Percentiles rank a stretch among this genome's conserved stretches.
These are phyloP conservation scores for Pseudevernia furfuracea DNA, from an alignment of 495 filamentous ascomycete species.

Conservation along the genomic window DNA sequence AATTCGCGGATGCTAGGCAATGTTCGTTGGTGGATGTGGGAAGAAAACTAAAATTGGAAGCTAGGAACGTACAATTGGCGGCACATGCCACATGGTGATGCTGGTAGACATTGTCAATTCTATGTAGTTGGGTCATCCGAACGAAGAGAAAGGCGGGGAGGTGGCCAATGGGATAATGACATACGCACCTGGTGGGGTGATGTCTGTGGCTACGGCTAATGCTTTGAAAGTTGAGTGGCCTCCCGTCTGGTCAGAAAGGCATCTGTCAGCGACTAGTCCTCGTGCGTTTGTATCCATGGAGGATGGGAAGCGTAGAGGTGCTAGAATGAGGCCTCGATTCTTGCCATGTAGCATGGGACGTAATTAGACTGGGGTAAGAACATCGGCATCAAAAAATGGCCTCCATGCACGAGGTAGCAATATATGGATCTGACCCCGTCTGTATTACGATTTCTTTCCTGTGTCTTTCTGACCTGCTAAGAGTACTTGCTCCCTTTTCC, in stretches of 20 bases:
- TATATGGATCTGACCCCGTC: too few species aligned
- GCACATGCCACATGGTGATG: conserved; percentile 46
- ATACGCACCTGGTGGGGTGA: conserved; percentile 56
- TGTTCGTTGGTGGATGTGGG: not conserved
- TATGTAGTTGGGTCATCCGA: not conserved
- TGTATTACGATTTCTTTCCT: too few species aligned
- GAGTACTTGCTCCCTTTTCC: too few species aligned
- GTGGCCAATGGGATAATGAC: conserved; percentile 14
- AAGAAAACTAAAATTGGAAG: too few species aligned
- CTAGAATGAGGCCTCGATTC: not conserved
- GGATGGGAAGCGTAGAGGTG: not conserved
- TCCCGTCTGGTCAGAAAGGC: conserved; percentile 36
- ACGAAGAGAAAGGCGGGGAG: not conserved
- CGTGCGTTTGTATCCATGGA: not conserved
- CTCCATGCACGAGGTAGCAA: too few species aligned
- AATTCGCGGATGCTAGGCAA: conserved; percentile 67
- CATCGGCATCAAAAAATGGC: too few species aligned
- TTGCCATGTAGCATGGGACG: too few species aligned
- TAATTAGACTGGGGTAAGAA: too few species aligned
- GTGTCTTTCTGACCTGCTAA: too few species aligned
- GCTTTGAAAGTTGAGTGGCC: conserved; percentile 69
- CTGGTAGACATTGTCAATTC: not conserved
- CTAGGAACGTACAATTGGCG: conserved; percentile 45
- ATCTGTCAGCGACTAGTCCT: not conserved
- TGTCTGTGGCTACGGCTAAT: conserved; percentile 79